Evolutionary conservation across 345 rosid species (phyloP).

Genomic region (Anastatica hierochuntica): DNA sequence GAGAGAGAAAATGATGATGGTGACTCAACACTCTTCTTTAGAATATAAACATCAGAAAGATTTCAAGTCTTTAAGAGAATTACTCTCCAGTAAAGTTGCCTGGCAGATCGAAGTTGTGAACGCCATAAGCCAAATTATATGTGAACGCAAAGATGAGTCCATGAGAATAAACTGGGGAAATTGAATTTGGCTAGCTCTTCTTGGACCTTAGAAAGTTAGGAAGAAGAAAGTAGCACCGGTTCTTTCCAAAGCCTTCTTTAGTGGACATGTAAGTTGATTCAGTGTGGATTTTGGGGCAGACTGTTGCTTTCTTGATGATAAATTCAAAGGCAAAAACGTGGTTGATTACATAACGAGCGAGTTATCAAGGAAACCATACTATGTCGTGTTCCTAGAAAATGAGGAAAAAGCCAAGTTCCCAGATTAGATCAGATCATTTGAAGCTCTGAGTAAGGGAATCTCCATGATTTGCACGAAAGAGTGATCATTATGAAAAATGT

Average conservation of each 20-base stretch:
- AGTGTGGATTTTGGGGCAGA: constrained; percentile 41
- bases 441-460: constrained; percentile 44
- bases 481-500: constrained; percentile 35
- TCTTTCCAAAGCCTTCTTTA: constrained; percentile 46
- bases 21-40: no score
- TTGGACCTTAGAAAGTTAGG: constrained; percentile 61
- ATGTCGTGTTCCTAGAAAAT: constrained; percentile 55
- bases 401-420: constrained; percentile 50
- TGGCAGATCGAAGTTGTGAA: constrained; percentile 57
- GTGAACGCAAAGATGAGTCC: constrained; percentile 28
- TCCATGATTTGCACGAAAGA: constrained; percentile 43
- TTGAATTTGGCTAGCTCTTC: constrained; percentile 57
- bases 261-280: constrained; percentile 33
- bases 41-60: constrained; percentile 27
- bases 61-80: constrained; percentile 37
- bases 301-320: constrained; percentile 22
- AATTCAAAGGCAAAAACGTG: constrained; percentile 37
- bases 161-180: constrained; percentile 27
- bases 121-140: constrained; percentile 38
- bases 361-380: constrained; percentile 34
- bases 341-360: constrained; percentile 45
- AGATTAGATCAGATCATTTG: constrained; percentile 38
- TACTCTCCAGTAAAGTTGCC: constrained; percentile 40
- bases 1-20: constrained; percentile 23
- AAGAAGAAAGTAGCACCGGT: constrained; percentile 52